Base-by-base conservation (phyloP, 371 early-diverging fungal genomes). In the Chytridiales sp. region DNA sequence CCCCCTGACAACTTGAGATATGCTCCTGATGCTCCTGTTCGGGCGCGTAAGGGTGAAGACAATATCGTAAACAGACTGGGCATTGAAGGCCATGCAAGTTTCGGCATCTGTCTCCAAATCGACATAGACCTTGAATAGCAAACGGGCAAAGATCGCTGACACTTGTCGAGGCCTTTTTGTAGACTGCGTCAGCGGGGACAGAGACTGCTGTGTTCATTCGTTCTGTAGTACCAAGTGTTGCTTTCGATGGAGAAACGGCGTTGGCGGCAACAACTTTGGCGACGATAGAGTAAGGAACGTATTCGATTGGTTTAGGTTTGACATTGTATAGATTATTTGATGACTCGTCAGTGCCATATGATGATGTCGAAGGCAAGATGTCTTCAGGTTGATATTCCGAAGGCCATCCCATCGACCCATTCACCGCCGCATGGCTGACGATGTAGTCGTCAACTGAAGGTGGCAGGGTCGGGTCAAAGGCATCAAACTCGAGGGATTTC, bases 21-120 rank as follows among this genome's bases (percentile, higher is more conserved):
- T 73, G 73, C 34, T 61, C 66, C 70, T 65, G 73, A 57, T 66
- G 56, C 53, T 73, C 72, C 39, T 66, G 69, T 36, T 68, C 60
- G 17, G 57, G 24, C 29, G 58, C 24, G 29, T 63, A 50, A 9
- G 83, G 83, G 63, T 82, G 74, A 41, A 82, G 62, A 40, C 70
- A 69, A 34, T 52, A 62, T 51, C 76, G 77, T 19, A 43, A 47
- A 49, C 83, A 82, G 4, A 61, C 60, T 21, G 83, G 80, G 67
- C 83, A 82, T 34, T 68, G 64, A n/a, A 63, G 56, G 30, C 81
- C 81, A 55, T 82, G 83, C 5, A 61, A 40, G 62, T 73, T 74
- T 41, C 71, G 32, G 61, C 78, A 78, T 46, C 43, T 65, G 38
- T 60, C 53, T 13, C 64, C 72, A 53, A 57, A 75, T 32, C 68